Percentiles rank a stretch among this genome's conserved stretches.
Evolutionary conservation across 768 basidiomycete genomes (phyloP).

Genomic region (Auriscalpium orientale): DNA sequence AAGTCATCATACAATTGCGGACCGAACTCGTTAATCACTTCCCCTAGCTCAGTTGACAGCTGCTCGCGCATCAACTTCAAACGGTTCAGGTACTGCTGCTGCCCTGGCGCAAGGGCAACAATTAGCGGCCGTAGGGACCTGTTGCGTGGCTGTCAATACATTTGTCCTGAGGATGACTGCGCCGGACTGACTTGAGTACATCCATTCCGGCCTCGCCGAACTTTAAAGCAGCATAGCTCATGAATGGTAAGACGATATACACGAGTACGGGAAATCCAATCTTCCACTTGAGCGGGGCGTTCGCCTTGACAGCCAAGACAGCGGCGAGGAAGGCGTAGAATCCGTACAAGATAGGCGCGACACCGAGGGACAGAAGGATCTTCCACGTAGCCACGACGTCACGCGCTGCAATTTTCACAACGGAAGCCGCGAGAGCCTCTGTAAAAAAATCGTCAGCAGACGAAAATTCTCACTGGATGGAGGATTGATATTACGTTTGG

Average conservation of each 20-base stretch:
- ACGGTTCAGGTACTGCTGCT: constrained; percentile 70
- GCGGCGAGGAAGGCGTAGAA: constrained; percentile 78
- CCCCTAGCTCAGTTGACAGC: constrained; percentile 76
- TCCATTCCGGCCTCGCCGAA: constrained; percentile 98
- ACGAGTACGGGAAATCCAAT: constrained; percentile 73
- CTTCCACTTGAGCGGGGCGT: constrained; percentile 53
- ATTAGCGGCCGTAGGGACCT: constrained; percentile 90
- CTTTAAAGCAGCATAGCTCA: constrained; percentile 89
- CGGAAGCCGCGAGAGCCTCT: constrained; percentile 94
- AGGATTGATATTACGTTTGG: constrained; percentile 51
- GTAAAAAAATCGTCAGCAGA: constrained; percentile 5
- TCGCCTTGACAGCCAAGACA: constrained; percentile 57
- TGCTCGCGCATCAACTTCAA: constrained; percentile 65
- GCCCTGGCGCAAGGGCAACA: constrained; percentile 81
- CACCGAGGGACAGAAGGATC: constrained; percentile 82
- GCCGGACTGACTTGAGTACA: constrained; percentile 74
- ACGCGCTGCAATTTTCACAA: constrained; percentile 86
- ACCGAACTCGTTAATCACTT: constrained; percentile 80
- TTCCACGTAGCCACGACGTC: constrained; percentile 98
- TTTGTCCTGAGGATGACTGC: neutral
- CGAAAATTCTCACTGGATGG: neutral
- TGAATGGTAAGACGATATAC: constrained; percentile 65
- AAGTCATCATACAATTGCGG: constrained; percentile 85
- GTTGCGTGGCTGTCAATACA: too few relatives aligned
- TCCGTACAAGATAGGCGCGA: constrained; percentile 78